Evolutionary conservation across 371 early-diverging fungal genomes (phyloP), one percentile per base, ranked within the genome.

Genomic region (Rhizopus delemar): DNA sequence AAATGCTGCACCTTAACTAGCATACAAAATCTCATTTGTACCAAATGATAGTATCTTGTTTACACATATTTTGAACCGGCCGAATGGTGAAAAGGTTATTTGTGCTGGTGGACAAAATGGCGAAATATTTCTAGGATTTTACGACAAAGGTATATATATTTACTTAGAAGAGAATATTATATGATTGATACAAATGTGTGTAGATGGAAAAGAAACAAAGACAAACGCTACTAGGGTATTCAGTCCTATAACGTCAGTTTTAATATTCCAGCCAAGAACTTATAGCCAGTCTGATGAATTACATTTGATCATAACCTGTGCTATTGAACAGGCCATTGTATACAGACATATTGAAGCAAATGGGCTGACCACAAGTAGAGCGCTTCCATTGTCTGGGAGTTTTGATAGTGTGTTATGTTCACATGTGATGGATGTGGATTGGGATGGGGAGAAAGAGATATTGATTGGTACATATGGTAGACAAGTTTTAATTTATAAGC

Each of bases 401-500:
- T 78, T 84, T 59, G 86, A 88, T 57, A 85, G 86, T 59, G 85
- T 89, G 3, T 65, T 88, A 29, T 81, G 87, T 12, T 86, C 87
- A 1, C 86, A 88, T 72, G 85, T 83, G 15, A 84, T 86, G 78
- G 91, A 91, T 56, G 81, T 90, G 9, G 88, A 90, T 53, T 89
- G 84, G 82, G 86, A 88, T 69, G 91, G 90, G 3, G 73, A 73
- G 41, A 76, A 79, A 39, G 91, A 91, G 62, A 71, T 91, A 12
- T 51, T 91, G 35, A 80, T 89, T 29, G 91, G 90, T 1, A 91
- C 90, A 0, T 89, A 89, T 64, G 85, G 90, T 0, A 83, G 88
- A 13, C 83, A 87, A 49, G 78, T 90, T 16, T 60, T 91, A 62
- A 85, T 91, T 32, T 90, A 89, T 65, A 90, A 90, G 61, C 75